Conservation (phyloP, 805 yeast species). For the Lachancea mirantina region DNA sequence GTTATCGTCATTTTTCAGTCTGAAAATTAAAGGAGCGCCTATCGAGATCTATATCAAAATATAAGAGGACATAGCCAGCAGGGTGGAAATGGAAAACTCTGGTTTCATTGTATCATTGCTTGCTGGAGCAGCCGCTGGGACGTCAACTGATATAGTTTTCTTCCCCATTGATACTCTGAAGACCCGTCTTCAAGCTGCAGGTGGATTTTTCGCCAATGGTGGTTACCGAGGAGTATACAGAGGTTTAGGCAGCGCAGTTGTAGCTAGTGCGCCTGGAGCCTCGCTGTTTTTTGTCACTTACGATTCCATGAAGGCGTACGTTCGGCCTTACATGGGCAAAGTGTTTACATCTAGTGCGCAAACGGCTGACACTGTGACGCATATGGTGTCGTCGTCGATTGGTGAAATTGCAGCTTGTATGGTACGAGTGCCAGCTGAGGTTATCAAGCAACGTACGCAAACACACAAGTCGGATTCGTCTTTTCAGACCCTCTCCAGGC, state of each 20-base stretch:
- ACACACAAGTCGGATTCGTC: constrained; percentile 52
- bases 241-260: constrained; percentile 88
- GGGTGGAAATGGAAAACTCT: constrained; percentile 14
- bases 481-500: constrained; percentile 53
- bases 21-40: no score
- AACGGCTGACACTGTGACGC: constrained; percentile 43
- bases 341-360: constrained; percentile 21
- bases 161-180: constrained; percentile 95
- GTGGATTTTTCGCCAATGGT: constrained; percentile 89
- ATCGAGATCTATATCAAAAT: no score
- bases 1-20: no score
- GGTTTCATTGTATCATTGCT: constrained; percentile 27
- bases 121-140: constrained; percentile 95
- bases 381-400: constrained; percentile 79
- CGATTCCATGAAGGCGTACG: constrained; percentile 56
- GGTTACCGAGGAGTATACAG: constrained; percentile 87
- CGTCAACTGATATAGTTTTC: constrained; percentile 87
- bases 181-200: constrained; percentile 90
- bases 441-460: constrained; percentile 91
- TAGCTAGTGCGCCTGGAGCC: constrained; percentile 91
- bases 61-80: no score
- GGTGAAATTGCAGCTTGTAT: constrained; percentile 93
- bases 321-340: constrained; percentile 33
- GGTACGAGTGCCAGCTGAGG: constrained; percentile 95
- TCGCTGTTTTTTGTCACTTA: constrained; percentile 75